A percentile compares a stretch with the other conserved stretches of the same genome.
These are phyloP conservation scores for Trichocomaceae sp. DNA, from an alignment of 2,329 filamentous ascomycete genomes.

Conservation along the genomic window DNA sequence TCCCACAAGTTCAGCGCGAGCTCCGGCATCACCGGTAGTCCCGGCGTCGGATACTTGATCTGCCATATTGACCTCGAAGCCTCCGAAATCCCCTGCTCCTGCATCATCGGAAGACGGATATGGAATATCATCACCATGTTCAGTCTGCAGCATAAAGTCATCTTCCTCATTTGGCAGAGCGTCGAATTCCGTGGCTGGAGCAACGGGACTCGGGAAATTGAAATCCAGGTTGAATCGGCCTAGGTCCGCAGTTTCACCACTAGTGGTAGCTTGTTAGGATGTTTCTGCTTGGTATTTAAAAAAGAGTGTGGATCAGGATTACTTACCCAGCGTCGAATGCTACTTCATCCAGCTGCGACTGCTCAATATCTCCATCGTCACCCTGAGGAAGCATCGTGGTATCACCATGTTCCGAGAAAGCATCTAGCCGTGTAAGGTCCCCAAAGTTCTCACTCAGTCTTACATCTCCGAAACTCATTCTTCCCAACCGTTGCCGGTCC, in stretches of 20 bases:
- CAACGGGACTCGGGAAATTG: constrained; percentile 33
- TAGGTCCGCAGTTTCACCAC: constrained; percentile 40
- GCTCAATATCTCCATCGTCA: constrained; percentile 30
- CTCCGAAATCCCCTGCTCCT: constrained; percentile 24
- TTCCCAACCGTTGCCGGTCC: constrained; percentile 33
- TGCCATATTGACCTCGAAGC: constrained; percentile 26
- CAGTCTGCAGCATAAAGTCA: constrained; percentile 27
- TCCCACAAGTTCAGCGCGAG: constrained; percentile 19
- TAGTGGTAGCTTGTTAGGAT: constrained; percentile 18
- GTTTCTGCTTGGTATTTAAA: constrained; percentile 11
- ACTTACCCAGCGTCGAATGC: constrained; percentile 35
- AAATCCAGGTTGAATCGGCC: constrained; percentile 38
- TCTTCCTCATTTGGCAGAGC: constrained; percentile 28
- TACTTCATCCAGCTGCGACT: constrained; percentile 33
- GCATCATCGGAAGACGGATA: constrained; percentile 22
- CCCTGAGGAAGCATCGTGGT: constrained; percentile 31
- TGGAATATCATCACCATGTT: constrained; percentile 21
- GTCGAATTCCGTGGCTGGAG: constrained; percentile 25
- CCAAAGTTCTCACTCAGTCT: constrained; percentile 48
- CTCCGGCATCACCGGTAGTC: constrained; percentile 20
- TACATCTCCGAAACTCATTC: constrained; percentile 38
- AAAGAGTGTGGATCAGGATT: neutral
- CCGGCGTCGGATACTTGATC: constrained; percentile 25
- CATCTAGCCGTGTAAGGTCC: constrained; percentile 41
- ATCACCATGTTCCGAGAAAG: constrained; percentile 35